Conservation (phyloP, 495 filamentous ascomycete genomes). For the Lindgomyces ingoldianus region DNA sequence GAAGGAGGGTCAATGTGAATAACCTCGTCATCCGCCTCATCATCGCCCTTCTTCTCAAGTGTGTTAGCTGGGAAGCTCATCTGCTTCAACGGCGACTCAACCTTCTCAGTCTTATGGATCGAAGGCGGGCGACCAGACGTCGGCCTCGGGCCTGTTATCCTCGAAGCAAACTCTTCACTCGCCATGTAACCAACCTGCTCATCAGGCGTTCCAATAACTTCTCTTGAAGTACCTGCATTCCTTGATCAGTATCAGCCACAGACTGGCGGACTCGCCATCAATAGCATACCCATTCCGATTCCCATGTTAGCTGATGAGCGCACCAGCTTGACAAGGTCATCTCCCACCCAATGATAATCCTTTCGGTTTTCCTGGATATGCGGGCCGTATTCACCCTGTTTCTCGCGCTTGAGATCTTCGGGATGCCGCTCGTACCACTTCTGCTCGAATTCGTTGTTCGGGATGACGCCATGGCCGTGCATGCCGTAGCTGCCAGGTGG, state of each 20-base stretch:
- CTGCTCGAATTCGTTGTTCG: slow-evolving; percentile 72
- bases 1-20: slow-evolving; percentile 79
- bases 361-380: slow-evolving; percentile 65
- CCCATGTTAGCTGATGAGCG: slow-evolving; percentile 66
- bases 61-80: slow-evolving; percentile 52
- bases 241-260: slow-evolving; percentile 25
- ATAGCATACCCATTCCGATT: slow-evolving; percentile 56
- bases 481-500: slow-evolving; percentile 83
- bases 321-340: slow-evolving; percentile 89
- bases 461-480: slow-evolving; percentile 73
- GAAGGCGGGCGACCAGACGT: slow-evolving; percentile 47
- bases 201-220: slow-evolving; percentile 44
- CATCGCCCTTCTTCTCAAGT: slow-evolving; percentile 46
- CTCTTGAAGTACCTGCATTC: slow-evolving; percentile 41
- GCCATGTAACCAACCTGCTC: slow-evolving; percentile 77
- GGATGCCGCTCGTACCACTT: slow-evolving; percentile 90
- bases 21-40: slow-evolving; percentile 57
- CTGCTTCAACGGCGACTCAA: slow-evolving; percentile 62
- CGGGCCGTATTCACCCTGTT: slow-evolving; percentile 65
- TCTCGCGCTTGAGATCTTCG: slow-evolving; percentile 72
- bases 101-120: slow-evolving; percentile 45
- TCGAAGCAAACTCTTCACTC: slow-evolving; percentile 72
- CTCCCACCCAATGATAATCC: slow-evolving; percentile 86
- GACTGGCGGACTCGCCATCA: slow-evolving; percentile 11
- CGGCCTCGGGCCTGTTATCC: slow-evolving; percentile 64